phyloP scores from a whole-genome alignment of 2,329 filamentous ascomycete species.

The Penicillium sp. region DNA sequence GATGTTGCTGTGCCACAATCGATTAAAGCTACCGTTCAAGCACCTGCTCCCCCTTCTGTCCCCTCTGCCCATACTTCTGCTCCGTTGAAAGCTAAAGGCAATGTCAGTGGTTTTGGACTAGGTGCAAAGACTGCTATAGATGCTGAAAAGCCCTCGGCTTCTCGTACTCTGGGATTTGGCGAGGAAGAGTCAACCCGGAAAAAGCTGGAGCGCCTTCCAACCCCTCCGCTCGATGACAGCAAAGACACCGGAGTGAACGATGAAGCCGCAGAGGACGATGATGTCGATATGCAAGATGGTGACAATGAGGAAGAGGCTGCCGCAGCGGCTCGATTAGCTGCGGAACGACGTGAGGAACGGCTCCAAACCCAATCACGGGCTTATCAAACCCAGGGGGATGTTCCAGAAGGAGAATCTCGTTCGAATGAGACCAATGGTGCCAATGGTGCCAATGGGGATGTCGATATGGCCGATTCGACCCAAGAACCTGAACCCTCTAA shows the following conservation, averaged over 20 bases:
- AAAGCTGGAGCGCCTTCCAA: slow-evolving; percentile 87
- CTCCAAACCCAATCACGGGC: slow-evolving; percentile 44
- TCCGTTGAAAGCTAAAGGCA: slow-evolving; percentile 64
- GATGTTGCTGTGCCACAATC: slow-evolving; percentile 53
- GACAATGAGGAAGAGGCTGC: slow-evolving; percentile 84
- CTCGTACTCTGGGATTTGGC: slow-evolving; percentile 77
- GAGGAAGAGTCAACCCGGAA: slow-evolving; percentile 84
- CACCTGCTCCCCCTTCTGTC: slow-evolving; percentile 34
- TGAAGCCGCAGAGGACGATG: slow-evolving; percentile 68
- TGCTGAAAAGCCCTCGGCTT: slow-evolving; percentile 63
- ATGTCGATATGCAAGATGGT: slow-evolving; percentile 72
- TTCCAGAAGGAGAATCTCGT: slow-evolving; percentile 36
- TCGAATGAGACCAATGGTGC: slow-evolving; percentile 32
- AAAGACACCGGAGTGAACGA: slow-evolving; percentile 55
- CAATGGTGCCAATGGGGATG: slow-evolving; percentile 38
- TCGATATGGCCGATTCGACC: slow-evolving; percentile 43
- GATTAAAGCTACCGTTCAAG: slow-evolving; percentile 44
- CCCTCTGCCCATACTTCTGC: slow-evolving; percentile 42
- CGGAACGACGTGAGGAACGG: slow-evolving; percentile 76
- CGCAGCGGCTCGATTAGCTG: slow-evolving; percentile 78
- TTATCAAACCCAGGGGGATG: slow-evolving; percentile 30
- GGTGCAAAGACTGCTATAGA: slow-evolving; percentile 65
- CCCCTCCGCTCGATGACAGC: slow-evolving; percentile 64
- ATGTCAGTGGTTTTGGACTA: slow-evolving; percentile 82
- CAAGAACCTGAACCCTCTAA: slow-evolving; percentile 35